Percentiles rank a stretch among this genome's conserved stretches.
Conservation (phyloP, 306 rosid genomes). For the Gastrolobium bilobum region DNA sequence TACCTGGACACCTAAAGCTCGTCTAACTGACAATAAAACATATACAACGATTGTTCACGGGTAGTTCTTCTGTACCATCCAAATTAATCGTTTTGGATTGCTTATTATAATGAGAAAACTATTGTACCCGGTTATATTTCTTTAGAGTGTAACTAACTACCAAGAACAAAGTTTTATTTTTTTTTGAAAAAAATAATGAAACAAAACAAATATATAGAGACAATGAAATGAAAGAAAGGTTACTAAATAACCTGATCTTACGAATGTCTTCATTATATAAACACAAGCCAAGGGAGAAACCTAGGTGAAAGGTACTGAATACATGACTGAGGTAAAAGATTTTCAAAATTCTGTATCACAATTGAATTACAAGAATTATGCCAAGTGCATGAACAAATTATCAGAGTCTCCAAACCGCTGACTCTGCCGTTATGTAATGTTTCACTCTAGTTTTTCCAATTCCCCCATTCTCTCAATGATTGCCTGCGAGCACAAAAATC, state of each 20-base stretch:
- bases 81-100: conserved; percentile 17
- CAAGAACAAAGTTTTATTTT: not conserved
- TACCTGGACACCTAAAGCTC: not conserved
- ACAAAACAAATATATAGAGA: not conserved
- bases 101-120: not conserved
- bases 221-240: not conserved
- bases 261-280: conserved; percentile 48
- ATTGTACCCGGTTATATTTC: not conserved
- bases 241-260: conserved; percentile 13
- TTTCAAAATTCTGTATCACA: conserved; percentile 50
- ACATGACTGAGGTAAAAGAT: conserved; percentile 40
- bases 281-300: conserved; percentile 39
- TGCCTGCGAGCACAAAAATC: conserved; percentile 52
- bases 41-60: not conserved
- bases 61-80: conserved; percentile 16
- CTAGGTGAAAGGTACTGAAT: conserved; percentile 37
- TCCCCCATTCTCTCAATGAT: conserved; percentile 70
- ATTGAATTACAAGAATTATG: conserved; percentile 45
- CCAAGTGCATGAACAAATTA: conserved; percentile 35
- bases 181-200: not conserved
- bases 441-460: conserved; percentile 64
- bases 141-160: not conserved
- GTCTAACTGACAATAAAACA: conserved; percentile 13
- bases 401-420: conserved; percentile 42
- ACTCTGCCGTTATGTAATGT: not conserved